These are phyloP conservation scores for Beta vulgaris DNA, from an alignment of 148 eudicot species.

Conservation along the genomic window DNA sequence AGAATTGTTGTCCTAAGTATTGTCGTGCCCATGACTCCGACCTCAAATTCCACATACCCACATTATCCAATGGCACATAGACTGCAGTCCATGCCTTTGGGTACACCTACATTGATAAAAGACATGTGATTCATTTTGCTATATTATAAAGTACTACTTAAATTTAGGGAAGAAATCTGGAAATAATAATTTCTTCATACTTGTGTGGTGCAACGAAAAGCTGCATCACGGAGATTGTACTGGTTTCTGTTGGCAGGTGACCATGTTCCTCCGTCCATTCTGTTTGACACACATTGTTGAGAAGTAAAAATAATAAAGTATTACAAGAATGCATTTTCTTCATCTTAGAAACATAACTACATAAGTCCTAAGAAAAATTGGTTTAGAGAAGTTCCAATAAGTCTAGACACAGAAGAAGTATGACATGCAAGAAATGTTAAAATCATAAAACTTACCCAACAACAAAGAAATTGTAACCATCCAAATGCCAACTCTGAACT, in stretches of 20 bases:
- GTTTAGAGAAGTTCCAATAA: too few species aligned
- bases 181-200: conserved; percentile 28
- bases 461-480: conserved; percentile 85
- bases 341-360: too few species aligned
- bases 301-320: background rate
- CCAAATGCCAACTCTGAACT: conserved; percentile 77
- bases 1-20: conserved; percentile 85
- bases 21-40: conserved; percentile 93
- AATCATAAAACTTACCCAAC: too few species aligned
- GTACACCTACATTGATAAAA: conserved; percentile 55
- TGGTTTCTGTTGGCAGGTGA: conserved; percentile 54
- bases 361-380: too few species aligned
- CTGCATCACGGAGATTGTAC: conserved; percentile 91
- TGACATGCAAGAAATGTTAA: background rate
- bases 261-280: conserved; percentile 98
- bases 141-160: background rate
- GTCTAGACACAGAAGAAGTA: too few species aligned
- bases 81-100: conserved; percentile 91
- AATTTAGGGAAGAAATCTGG: background rate
- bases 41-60: conserved; percentile 96
- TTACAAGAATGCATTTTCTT: too few species aligned
- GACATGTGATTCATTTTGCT: background rate
- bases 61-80: conserved; percentile 80
- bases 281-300: conserved; percentile 31
- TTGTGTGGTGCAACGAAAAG: conserved; percentile 75